Conservation (phyloP, 306 rosid species). For the Lupinus albus region DNA sequence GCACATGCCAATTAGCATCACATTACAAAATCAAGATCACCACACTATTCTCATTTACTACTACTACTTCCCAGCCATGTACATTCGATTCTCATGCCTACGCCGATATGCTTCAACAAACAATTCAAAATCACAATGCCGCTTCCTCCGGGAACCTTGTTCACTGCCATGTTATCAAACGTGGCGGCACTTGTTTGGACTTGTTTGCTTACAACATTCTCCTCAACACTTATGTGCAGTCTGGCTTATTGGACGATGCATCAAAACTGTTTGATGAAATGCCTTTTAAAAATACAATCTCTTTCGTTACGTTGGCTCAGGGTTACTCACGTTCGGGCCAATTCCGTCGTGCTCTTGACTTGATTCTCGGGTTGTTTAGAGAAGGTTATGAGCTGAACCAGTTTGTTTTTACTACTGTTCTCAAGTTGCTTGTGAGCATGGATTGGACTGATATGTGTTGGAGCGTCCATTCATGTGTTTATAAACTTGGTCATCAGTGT, state of each 20-base stretch:
- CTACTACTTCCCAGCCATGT: not conserved
- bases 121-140: not conserved
- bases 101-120: constrained; percentile 36
- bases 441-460: constrained; percentile 29
- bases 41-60: not conserved
- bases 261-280: constrained; percentile 42
- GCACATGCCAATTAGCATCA: not conserved
- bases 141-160: not conserved
- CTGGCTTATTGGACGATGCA: constrained; percentile 23
- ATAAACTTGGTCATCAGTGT: constrained; percentile 41
- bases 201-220: constrained; percentile 40
- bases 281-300: constrained; percentile 35
- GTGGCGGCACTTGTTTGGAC: constrained; percentile 19
- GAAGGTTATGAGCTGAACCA: constrained; percentile 40
- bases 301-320: constrained; percentile 43
- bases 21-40: not conserved
- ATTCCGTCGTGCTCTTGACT: constrained; percentile 26
- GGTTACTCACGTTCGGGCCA: constrained; percentile 30
- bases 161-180: constrained; percentile 37
- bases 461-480: constrained; percentile 35
- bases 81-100: constrained; percentile 31
- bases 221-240: constrained; percentile 25
- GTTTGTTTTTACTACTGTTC: constrained; percentile 45
- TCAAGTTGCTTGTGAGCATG: constrained; percentile 45
- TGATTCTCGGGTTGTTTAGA: constrained; percentile 38